Evolutionary conservation across 2,329 filamentous ascomycete species (phyloP).

Genomic region (Thermoascus crustaceus): DNA sequence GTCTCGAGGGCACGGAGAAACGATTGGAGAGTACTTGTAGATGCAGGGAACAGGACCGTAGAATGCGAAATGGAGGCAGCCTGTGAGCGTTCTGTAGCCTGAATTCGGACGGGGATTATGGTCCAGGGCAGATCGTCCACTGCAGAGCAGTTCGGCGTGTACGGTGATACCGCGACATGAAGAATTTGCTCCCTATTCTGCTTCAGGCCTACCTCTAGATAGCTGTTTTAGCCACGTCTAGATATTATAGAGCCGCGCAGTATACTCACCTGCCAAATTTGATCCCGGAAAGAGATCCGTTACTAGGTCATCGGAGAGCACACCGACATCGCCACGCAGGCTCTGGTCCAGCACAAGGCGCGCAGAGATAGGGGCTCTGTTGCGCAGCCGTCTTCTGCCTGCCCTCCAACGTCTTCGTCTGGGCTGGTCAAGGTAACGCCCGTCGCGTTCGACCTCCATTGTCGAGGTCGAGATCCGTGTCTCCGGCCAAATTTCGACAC

Average conservation of each 20-base stretch:
- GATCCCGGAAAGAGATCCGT: conserved; percentile 63
- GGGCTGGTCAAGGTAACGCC: conserved; percentile 36
- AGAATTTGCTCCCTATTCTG: conserved; percentile 24
- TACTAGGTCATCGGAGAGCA: conserved; percentile 80
- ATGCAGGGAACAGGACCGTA: conserved; percentile 65
- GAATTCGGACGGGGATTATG: conserved; percentile 63
- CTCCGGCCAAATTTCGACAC: neutral
- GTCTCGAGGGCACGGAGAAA: conserved; percentile 68
- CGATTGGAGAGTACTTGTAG: conserved; percentile 68
- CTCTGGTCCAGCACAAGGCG: conserved; percentile 77
- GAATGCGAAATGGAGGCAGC: conserved; percentile 61
- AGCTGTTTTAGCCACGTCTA: conserved; percentile 4
- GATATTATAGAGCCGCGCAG: neutral
- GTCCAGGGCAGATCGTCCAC: conserved; percentile 67
- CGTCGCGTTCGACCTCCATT: conserved; percentile 39
- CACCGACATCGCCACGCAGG: conserved; percentile 74
- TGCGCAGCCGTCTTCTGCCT: conserved; percentile 34
- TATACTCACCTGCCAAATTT: conserved; percentile 44
- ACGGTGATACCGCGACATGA: conserved; percentile 41
- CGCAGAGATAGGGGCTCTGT: conserved; percentile 70
- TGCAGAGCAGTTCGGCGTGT: conserved; percentile 32
- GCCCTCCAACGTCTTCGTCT: conserved; percentile 45
- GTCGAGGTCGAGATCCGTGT: neutral
- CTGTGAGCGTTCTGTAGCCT: conserved; percentile 34
- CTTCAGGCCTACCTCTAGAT: conserved; percentile 9